These are phyloP conservation scores for Termitomyces sp. DNA, from an alignment of 768 basidiomycete genomes.

Conservation along the genomic window DNA sequence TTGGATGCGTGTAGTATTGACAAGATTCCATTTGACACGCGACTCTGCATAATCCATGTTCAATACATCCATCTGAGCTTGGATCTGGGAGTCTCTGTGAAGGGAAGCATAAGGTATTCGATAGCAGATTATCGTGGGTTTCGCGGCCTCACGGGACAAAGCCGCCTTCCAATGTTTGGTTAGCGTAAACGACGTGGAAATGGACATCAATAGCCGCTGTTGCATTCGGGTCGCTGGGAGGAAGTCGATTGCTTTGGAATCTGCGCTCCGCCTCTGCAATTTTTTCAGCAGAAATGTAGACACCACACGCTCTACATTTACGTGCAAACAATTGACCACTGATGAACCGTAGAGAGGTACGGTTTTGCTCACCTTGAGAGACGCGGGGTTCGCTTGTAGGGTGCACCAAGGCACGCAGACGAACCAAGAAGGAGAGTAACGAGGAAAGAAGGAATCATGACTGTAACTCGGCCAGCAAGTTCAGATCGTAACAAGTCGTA, in stretches of 20 bases:
- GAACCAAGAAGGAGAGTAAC: slow-evolving; percentile 13
- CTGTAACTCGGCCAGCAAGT: slow-evolving; percentile 9
- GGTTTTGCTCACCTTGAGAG: not conserved
- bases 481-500: slow-evolving; percentile 9
- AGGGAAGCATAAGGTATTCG: not conserved
- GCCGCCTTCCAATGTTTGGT: slow-evolving; percentile 32
- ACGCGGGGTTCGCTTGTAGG: slow-evolving; percentile 3
- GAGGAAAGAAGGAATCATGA: slow-evolving; percentile 13
- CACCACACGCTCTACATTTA: slow-evolving; percentile 29
- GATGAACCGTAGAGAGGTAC: too few species aligned
- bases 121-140: not conserved
- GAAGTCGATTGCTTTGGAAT: slow-evolving; percentile 29
- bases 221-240: slow-evolving; percentile 20
- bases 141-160: slow-evolving; percentile 30
- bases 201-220: slow-evolving; percentile 32
- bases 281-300: slow-evolving; percentile 26
- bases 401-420: slow-evolving; percentile 12
- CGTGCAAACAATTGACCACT: not conserved
- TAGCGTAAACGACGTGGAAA: slow-evolving; percentile 39
- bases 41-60: slow-evolving; percentile 36
- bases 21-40: slow-evolving; percentile 35
- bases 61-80: slow-evolving; percentile 30
- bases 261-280: slow-evolving; percentile 29
- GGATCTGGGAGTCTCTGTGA: slow-evolving; percentile 23
- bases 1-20: slow-evolving; percentile 34